Base-by-base conservation (phyloP, 106 monocot species). In the Vanilla planifolia region DNA sequence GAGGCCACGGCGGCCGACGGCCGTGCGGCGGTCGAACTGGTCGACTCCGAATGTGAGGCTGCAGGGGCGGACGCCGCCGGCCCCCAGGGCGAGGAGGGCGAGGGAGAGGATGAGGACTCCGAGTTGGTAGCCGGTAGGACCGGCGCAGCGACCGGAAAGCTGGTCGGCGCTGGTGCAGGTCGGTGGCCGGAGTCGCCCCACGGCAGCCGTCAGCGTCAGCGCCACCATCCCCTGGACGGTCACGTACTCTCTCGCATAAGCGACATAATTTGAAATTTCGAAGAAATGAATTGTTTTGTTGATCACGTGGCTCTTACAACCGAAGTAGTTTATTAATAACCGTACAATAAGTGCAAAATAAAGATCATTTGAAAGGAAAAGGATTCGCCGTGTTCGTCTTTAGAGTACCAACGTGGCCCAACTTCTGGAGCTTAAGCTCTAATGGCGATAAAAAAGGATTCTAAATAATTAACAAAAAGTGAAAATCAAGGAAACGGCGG, bases 11-110 rank as follows among this genome's bases (percentile, higher is more conserved):
- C 71, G 41, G 21, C 70, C 70, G 15, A 17, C 0, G n/a, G 66
- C 77, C 0, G 77, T 70, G 3, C 24, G 37, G 1, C 48, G 43
- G 43, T 82, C 66, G 33, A 82, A 82, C 56, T 82, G 82, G 60
- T 82, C 82, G 1, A 58, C 72, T n/a, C 77, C 82, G 34, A 82
- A 82, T 17, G 82, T 55, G 1, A 82, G 70, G 62, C 62, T 77
- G 70, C 82, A 82, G 7, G 82, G 82, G 1, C 82, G 72, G 55
- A 82, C 58, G 6, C 82, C 82, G 11, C 70, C 82, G 3, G 82
- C 68, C 0, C 82, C 82, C 8, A 63, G 16, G 2, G 48, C 47
- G 24, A 82, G 33, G 29, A 77, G 20, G 3, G 25, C 66, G 10
- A 82, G 62, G 30, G 66, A 43, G 22, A 64, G 29, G 43, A 77